phyloP scores from a whole-genome alignment of 257 asterid genomes.

The Lithospermum erythrorhizon region DNA sequence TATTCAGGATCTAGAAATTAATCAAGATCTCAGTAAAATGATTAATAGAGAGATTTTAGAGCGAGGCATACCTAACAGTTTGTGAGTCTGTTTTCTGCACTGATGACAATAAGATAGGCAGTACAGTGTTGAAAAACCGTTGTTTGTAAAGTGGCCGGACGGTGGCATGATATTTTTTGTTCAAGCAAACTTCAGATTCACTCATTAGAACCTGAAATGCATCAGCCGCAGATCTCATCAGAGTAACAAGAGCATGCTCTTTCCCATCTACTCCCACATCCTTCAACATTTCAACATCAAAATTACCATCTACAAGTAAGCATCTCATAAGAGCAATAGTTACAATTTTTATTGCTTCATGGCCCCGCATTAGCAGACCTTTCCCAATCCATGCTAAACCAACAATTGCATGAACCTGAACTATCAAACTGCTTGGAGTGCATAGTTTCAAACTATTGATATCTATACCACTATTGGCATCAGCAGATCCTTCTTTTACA shows the following conservation, averaged over 20 bases:
- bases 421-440: constrained; percentile 20
- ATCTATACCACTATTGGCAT: constrained; percentile 28
- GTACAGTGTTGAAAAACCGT: constrained; percentile 63
- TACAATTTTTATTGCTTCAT: constrained; percentile 68
- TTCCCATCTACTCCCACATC: constrained; percentile 22
- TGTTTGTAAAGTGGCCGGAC: constrained; percentile 92
- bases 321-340: constrained; percentile 52
- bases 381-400: constrained; percentile 97
- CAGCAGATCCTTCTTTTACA: constrained; percentile 17
- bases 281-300: constrained; percentile 21
- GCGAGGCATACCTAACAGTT: constrained; percentile 32
- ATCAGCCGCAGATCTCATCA: constrained; percentile 70
- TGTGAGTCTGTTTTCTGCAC: constrained; percentile 40
- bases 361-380: constrained; percentile 94
- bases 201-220: constrained; percentile 80
- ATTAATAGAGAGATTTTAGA: background rate
- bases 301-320: constrained; percentile 31
- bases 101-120: constrained; percentile 56
- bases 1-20: background rate
- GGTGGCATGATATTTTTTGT: constrained; percentile 56
- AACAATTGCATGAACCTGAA: constrained; percentile 29
- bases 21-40: background rate
- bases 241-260: constrained; percentile 33
- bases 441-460: constrained; percentile 29
- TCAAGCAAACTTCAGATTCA: constrained; percentile 75